A percentile compares a stretch with the other conserved stretches of the same genome.
Evolutionary conservation across 1,139 yeast genomes (phyloP).

Genomic region (Hyphopichia pseudoburtonii): DNA sequence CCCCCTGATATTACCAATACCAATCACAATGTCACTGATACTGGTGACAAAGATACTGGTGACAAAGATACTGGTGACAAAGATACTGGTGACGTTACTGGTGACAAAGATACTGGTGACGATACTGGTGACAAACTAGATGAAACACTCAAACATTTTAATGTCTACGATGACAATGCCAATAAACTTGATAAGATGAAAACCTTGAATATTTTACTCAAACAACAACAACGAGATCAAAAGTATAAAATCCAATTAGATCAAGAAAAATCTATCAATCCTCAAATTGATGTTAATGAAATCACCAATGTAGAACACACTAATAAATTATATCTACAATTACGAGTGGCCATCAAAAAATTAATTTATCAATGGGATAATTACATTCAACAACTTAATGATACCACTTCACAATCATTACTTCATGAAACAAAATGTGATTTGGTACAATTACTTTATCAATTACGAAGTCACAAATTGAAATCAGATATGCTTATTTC

Average conservation of each 20-base stretch:
- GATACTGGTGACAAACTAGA: constrained; percentile 22
- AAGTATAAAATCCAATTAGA: constrained; percentile 17
- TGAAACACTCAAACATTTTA: constrained; percentile 19
- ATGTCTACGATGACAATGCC: constrained; percentile 17
- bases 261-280: constrained; percentile 21
- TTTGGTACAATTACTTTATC: constrained; percentile 59
- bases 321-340: constrained; percentile 36
- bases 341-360: constrained; percentile 51
- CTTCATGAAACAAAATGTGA: constrained; percentile 59
- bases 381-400: constrained; percentile 1
- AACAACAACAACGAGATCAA: constrained; percentile 15
- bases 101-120: too few species aligned
- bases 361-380: constrained; percentile 48
- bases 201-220: constrained; percentile 22
- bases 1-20: not conserved
- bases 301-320: constrained; percentile 29
- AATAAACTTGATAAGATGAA: constrained; percentile 24
- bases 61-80: not conserved
- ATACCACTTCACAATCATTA: constrained; percentile 12
- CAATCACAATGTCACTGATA: not conserved
- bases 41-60: not conserved
- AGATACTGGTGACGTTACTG: too few species aligned
- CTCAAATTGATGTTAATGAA: constrained; percentile 31
- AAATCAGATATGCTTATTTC: constrained; percentile 49
- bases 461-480: constrained; percentile 51